phyloP scores from a whole-genome alignment of 2,329 filamentous ascomycete species.

The Hypocreales sp. region DNA sequence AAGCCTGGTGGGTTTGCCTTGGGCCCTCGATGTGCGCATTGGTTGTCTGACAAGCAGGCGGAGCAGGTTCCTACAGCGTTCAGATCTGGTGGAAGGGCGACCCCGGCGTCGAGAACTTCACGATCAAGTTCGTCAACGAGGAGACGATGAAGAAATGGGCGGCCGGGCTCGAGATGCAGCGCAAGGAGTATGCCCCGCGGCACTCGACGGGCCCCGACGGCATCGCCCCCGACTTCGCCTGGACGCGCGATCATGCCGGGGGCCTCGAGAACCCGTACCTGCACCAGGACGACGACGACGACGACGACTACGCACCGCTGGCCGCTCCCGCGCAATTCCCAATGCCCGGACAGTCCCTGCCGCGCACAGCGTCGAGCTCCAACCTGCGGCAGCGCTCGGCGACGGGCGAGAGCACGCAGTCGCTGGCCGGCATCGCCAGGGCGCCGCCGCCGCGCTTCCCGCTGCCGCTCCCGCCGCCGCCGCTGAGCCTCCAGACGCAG shows the following conservation, averaged over 20 bases:
- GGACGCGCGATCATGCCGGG: constrained; percentile 52
- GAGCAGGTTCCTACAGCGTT: constrained; percentile 72
- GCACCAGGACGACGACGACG: constrained; percentile 45
- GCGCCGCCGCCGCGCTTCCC: constrained; percentile 60
- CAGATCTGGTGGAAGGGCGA: constrained; percentile 99
- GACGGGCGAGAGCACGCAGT: constrained; percentile 53
- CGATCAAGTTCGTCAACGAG: constrained; percentile 85
- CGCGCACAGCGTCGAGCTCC: constrained; percentile 44
- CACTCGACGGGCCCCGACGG: constrained; percentile 29
- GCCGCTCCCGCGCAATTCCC: constrained; percentile 20
- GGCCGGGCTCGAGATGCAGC: constrained; percentile 59
- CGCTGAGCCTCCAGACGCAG: constrained; percentile 56
- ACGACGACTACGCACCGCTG: constrained; percentile 32
- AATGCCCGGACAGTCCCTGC: constrained; percentile 13
- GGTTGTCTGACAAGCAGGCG: neutral
- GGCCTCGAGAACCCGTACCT: constrained; percentile 72
- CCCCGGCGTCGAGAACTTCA: constrained; percentile 87
- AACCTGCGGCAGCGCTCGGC: constrained; percentile 64
- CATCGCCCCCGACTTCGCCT: constrained; percentile 59
- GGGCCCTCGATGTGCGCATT: no score
- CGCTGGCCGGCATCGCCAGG: constrained; percentile 38
- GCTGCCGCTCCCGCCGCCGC: constrained; percentile 36
- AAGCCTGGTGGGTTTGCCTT: constrained; percentile 56
- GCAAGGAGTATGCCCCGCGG: constrained; percentile 42
- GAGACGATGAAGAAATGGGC: constrained; percentile 92